Evolutionary conservation across 768 basidiomycete genomes (phyloP).

Genomic region (Podaxis carcinomalis): DNA sequence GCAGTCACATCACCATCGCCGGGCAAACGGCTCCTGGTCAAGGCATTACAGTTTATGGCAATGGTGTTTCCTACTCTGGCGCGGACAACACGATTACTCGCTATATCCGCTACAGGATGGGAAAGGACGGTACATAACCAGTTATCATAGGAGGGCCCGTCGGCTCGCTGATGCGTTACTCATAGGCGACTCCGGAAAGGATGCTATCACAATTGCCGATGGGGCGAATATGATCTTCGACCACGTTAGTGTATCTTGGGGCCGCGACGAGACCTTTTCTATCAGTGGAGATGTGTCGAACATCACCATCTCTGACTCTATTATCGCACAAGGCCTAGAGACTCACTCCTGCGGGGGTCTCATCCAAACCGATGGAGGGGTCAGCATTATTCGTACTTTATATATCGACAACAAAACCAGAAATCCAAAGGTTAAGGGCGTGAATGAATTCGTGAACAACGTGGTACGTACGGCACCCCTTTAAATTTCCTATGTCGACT

Average conservation of each 20-base stretch:
- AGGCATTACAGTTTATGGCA: slow-evolving; percentile 33
- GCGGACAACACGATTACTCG: slow-evolving; percentile 26
- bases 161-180: neutral
- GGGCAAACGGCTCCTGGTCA: slow-evolving; percentile 34
- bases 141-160: neutral
- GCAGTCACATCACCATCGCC: slow-evolving; percentile 26
- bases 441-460: slow-evolving; percentile 33
- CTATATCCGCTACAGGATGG: slow-evolving; percentile 28
- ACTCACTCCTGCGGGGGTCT: slow-evolving; percentile 33
- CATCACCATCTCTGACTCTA: slow-evolving; percentile 31
- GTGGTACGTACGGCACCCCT: slow-evolving; percentile 21
- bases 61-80: slow-evolving; percentile 27
- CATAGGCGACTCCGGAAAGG: slow-evolving; percentile 28
- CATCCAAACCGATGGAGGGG: slow-evolving; percentile 31
- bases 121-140: slow-evolving; percentile 18
- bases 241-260: slow-evolving; percentile 31
- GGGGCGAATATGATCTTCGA: slow-evolving; percentile 33
- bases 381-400: slow-evolving; percentile 31
- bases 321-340: slow-evolving; percentile 32
- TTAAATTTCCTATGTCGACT: neutral
- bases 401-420: slow-evolving; percentile 34
- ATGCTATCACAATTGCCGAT: slow-evolving; percentile 29
- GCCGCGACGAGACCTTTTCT: slow-evolving; percentile 30
- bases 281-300: slow-evolving; percentile 34
- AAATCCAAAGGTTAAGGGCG: slow-evolving; percentile 33